phyloP scores from a whole-genome alignment of 768 basidiomycete species.

The Podaxis pistillaris region DNA sequence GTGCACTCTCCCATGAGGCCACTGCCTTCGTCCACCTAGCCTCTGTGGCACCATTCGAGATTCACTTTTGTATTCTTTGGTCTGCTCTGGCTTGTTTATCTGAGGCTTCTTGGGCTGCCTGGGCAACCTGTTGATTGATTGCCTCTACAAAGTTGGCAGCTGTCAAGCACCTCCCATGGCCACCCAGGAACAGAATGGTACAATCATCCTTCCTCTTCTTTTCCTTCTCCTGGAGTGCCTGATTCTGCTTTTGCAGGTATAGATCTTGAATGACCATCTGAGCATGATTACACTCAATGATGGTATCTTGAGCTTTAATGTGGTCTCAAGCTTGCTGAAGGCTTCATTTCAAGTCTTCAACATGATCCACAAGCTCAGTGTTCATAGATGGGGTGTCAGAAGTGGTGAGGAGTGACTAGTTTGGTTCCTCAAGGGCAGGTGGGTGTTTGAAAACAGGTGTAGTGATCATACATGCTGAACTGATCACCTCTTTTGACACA shows the following conservation, averaged over 20 bases:
- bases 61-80: not conserved
- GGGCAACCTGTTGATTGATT: not conserved
- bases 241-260: not conserved
- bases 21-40: not conserved
- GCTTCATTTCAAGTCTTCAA: not conserved
- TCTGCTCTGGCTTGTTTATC: not conserved
- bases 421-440: no score
- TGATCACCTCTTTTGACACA: no score
- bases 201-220: slow-evolving; percentile 10
- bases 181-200: slow-evolving; percentile 2
- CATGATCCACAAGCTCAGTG: not conserved
- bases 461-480: no score
- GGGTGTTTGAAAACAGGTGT: no score
- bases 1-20: not conserved
- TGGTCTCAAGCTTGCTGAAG: not conserved
- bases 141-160: not conserved
- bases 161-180: slow-evolving; percentile 1
- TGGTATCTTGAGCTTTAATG: not conserved
- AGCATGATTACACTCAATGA: slow-evolving; percentile 6
- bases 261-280: slow-evolving; percentile 11
- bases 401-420: no score
- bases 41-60: not conserved
- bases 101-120: not conserved
- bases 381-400: no score
- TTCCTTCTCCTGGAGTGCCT: not conserved